Evolutionary conservation across 2,329 filamentous ascomycete species (phyloP).

Genomic region (Seiridium unicorne): DNA sequence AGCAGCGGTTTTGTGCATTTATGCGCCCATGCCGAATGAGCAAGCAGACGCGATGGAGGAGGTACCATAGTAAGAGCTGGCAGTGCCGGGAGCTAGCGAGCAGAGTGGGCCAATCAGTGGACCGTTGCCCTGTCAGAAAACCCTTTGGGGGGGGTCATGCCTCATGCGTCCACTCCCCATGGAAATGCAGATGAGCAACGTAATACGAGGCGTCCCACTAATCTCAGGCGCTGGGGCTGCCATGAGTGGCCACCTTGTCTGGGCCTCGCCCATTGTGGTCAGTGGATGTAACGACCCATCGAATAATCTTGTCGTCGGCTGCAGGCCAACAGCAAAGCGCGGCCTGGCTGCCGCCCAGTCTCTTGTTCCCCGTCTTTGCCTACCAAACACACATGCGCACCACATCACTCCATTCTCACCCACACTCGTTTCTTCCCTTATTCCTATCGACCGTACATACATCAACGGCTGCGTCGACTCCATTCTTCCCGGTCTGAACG

Average conservation of each 20-base stretch:
- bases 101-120: background rate
- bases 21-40: no score
- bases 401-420: background rate
- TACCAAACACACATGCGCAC: background rate
- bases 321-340: background rate
- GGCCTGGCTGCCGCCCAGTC: background rate
- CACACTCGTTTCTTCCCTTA: constrained; percentile 2
- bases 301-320: background rate
- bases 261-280: background rate
- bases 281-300: constrained; percentile 3
- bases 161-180: background rate
- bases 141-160: constrained; percentile 2
- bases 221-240: background rate
- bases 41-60: background rate
- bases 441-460: background rate
- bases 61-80: background rate
- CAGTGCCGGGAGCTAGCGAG: background rate
- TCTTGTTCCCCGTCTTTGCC: background rate
- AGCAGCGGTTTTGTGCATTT: no score
- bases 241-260: background rate
- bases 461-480: background rate
- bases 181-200: constrained; percentile 6
- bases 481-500: background rate
- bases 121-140: background rate
- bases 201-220: constrained; percentile 4